Base-by-base conservation (phyloP, 345 rosid species). In the Excoecaria agallocha region DNA sequence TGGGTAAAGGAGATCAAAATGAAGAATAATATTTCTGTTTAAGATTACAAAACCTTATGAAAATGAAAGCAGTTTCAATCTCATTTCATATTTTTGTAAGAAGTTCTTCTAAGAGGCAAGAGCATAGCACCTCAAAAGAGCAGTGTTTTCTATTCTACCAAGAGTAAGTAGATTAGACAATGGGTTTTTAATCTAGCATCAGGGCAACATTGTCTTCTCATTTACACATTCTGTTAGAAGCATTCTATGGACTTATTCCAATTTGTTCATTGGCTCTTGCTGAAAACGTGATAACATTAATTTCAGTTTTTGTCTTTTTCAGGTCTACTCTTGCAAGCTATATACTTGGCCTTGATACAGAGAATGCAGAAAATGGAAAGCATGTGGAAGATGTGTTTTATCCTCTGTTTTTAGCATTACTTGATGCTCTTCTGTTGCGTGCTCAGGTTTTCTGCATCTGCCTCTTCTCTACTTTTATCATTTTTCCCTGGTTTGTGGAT, bases 321-420 rank as follows among this genome's bases (percentile, higher is more conserved):
- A 94, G 98, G 98, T 92, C 97, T 78, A 79, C 82, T 67, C 91
- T 94, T 82, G 93, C 90, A 38, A 84, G 88, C 80, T 89, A 84
- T 76, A 85, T 94, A 68, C 88, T 90, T 85, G 86, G 86, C 79
- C 87, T 84, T 77, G 88, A 82, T 67, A 63, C 78, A 39, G 84
- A 82, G 62, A 78, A 65, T 71, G 82, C 79, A 68, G 71, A 80
- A 73, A 81, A 78, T 63, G 84, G 72, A 78, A 85, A 82, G 71
- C 86, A 74, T 77, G 87, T 84, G 56, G 82, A 88, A 83, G 94
- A 81, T 60, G 79, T 86, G 78, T 88, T 92, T 72, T 79, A 78
- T 70, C 82, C 97, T 83, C 85, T 94, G 72, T 90, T 90, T 82
- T 88, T 90, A 66, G 87, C 95, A 70, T 80, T 94, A 77, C 87